Evolutionary conservation across 768 basidiomycete species (phyloP).

Genomic region (Tricholoma sp.): DNA sequence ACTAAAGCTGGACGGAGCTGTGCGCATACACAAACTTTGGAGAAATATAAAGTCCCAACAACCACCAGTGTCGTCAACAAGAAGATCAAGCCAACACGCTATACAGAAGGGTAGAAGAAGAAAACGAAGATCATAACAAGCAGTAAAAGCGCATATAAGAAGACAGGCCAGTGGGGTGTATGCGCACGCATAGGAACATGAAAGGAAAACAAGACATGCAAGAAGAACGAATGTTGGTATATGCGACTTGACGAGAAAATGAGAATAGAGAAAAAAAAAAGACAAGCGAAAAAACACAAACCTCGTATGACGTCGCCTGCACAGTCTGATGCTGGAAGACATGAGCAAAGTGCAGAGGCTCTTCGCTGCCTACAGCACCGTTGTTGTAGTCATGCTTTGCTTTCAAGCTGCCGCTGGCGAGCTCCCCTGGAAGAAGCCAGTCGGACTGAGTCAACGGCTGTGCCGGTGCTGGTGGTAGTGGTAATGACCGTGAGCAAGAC

Average conservation of each 20-base stretch:
- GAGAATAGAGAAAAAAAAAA: conserved; percentile 1
- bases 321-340: conserved; percentile 15
- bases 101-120: no score
- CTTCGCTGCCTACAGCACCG: conserved; percentile 4
- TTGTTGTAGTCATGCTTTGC: conserved; percentile 4
- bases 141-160: no score
- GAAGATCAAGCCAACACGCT: no score
- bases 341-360: conserved; percentile 1
- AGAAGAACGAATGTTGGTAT: not conserved
- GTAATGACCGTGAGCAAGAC: conserved; percentile 31
- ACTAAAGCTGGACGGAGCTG: no score
- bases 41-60: no score
- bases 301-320: not conserved
- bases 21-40: no score
- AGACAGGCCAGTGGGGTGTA: not conserved
- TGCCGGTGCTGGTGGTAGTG: conserved; percentile 16
- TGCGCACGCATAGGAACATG: not conserved
- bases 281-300: not conserved
- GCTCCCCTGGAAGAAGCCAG: conserved; percentile 8
- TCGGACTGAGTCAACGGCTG: not conserved
- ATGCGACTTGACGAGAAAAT: no score
- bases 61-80: no score
- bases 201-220: not conserved
- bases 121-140: no score
- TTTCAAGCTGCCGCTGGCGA: not conserved